phyloP scores from a whole-genome alignment of 1,284 basidiomycete genomes.

The Ceratobasidium sp. region DNA sequence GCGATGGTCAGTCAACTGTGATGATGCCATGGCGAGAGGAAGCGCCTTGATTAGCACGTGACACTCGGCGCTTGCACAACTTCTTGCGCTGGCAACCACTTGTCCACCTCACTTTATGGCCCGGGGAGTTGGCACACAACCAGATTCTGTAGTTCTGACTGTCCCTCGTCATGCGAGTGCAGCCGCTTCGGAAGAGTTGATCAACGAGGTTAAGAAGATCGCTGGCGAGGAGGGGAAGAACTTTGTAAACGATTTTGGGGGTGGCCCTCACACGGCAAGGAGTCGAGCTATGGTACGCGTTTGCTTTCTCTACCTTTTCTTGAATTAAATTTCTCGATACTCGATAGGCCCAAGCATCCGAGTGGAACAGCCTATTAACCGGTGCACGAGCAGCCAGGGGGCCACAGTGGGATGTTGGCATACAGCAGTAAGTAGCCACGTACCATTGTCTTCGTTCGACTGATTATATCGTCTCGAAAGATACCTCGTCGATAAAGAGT shows the following conservation, averaged over 20 bases:
- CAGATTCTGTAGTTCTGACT: slow-evolving; percentile 18
- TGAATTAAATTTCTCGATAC: neutral
- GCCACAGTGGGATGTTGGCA: slow-evolving; percentile 86
- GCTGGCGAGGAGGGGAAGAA: slow-evolving; percentile 32
- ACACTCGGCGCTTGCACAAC: no score
- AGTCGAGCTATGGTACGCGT: slow-evolving; percentile 30
- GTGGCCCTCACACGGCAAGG: slow-evolving; percentile 16
- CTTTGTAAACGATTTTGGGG: slow-evolving; percentile 31
- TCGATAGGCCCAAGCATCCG: slow-evolving; percentile 66
- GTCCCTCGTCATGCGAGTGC: slow-evolving; percentile 44
- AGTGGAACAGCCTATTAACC: slow-evolving; percentile 83
- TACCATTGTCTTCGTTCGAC: neutral
- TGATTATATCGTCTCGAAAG: slow-evolving; percentile 56
- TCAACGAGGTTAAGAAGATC: slow-evolving; percentile 21
- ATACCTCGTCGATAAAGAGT: slow-evolving; percentile 68
- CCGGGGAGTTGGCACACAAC: neutral
- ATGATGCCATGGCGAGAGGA: no score
- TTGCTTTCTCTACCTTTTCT: neutral
- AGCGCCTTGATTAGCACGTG: no score
- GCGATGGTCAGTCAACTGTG: no score
- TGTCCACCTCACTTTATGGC: slow-evolving; percentile 15
- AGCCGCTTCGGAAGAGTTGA: slow-evolving; percentile 16
- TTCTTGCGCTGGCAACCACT: no score
- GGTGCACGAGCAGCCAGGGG: slow-evolving; percentile 82
- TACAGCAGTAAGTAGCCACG: slow-evolving; percentile 74